Evolutionary conservation across 2,329 filamentous ascomycete species (phyloP).

Genomic region (Nemania bipapillata): DNA sequence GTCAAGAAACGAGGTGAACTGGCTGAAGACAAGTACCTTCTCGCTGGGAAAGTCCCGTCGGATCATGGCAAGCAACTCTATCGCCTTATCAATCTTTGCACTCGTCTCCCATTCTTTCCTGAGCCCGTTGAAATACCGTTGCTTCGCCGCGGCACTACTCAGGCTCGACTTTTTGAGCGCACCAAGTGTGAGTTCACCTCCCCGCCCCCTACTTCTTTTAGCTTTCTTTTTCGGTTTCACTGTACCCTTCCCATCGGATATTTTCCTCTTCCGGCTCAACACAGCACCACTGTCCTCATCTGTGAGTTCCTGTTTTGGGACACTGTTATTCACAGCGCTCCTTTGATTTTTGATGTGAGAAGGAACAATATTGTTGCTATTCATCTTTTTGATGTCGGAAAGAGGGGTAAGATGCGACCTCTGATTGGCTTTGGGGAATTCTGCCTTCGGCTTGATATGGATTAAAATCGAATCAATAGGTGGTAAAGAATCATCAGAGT

Average conservation of each 20-base stretch:
- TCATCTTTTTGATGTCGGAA: neutral
- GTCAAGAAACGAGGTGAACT: conserved; percentile 53
- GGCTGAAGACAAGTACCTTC: conserved; percentile 51
- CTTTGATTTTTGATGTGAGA: neutral
- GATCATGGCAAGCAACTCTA: conserved; percentile 47
- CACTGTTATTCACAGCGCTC: neutral
- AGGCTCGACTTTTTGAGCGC: conserved; percentile 45
- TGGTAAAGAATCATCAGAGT: conserved; percentile 33
- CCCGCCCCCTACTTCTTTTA: conserved; percentile 32
- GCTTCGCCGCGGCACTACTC: conserved; percentile 44
- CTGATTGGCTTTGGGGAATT: neutral
- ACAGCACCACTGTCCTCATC: neutral
- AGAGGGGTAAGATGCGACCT: neutral
- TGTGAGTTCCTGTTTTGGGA: neutral
- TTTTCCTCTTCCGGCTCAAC: conserved; percentile 33
- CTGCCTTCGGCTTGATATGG: conserved; percentile 21
- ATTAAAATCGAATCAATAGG: conserved; percentile 24
- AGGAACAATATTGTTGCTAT: neutral
- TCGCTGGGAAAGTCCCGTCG: conserved; percentile 43
- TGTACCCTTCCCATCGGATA: conserved; percentile 4
- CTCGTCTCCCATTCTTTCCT: conserved; percentile 48
- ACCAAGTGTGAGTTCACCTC: conserved; percentile 41
- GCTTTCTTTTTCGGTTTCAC: conserved; percentile 29
- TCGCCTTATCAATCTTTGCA: conserved; percentile 49
- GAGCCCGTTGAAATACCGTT: conserved; percentile 44